phyloP scores from a whole-genome alignment of 164 flowering plant species.

The Santalum album region DNA sequence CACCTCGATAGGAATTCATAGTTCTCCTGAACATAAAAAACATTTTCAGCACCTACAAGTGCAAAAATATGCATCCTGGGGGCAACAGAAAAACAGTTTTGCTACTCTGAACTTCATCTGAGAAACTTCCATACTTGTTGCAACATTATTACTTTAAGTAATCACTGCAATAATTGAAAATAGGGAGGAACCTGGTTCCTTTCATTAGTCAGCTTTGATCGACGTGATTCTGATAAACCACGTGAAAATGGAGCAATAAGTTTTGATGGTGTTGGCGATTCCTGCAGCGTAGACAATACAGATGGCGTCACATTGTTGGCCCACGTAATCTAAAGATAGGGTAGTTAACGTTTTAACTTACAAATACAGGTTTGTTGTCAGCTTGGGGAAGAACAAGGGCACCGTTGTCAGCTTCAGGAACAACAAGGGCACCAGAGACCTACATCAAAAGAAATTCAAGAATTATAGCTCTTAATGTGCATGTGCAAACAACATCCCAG shows the following conservation, averaged over 20 bases:
- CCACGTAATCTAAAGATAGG: neutral
- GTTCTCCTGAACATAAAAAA: conserved; percentile 53
- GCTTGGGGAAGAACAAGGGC: conserved; percentile 30
- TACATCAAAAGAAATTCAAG: no score
- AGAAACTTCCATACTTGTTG: neutral
- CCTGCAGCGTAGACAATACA: conserved; percentile 34
- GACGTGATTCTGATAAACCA: conserved; percentile 65
- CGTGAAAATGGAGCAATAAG: conserved; percentile 39
- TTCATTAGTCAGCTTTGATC: conserved; percentile 59
- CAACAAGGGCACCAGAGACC: conserved; percentile 1
- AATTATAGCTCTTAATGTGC: no score
- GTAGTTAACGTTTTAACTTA: conserved; percentile 30
- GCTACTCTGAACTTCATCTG: no score
- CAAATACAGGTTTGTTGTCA: conserved; percentile 53
- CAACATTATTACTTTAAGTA: neutral
- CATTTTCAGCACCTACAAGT: neutral
- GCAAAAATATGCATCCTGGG: conserved; percentile 4
- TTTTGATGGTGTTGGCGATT: conserved; percentile 86
- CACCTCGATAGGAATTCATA: conserved; percentile 72
- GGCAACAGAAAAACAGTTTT: no score
- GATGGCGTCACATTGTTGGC: neutral
- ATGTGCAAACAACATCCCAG: neutral
- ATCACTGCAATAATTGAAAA: neutral
- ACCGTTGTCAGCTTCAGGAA: conserved; percentile 46
- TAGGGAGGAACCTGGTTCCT: conserved; percentile 61